phyloP scores from a whole-genome alignment of 805 yeast species.

The Hanseniaspora meyeri region DNA sequence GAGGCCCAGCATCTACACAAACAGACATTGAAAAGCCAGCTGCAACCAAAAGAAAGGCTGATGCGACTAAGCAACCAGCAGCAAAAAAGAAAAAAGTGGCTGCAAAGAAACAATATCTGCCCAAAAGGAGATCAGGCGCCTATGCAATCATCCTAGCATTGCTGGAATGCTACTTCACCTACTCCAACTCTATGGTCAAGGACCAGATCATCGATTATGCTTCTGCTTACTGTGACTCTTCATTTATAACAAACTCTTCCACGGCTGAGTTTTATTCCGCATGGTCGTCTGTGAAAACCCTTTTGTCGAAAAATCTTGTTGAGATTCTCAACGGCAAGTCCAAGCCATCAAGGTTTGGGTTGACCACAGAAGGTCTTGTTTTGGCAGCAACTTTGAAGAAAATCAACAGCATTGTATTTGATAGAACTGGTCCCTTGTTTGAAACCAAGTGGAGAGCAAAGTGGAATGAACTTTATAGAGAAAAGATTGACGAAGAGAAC shows the following conservation, averaged over 20 bases:
- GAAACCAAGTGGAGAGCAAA: constrained; percentile 8
- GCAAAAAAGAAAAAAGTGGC: constrained; percentile 19
- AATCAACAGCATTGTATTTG: constrained; percentile 32
- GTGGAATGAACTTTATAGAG: constrained; percentile 4
- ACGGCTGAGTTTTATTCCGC: constrained; percentile 58
- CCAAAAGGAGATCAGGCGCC: constrained; percentile 67
- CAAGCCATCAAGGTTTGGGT: constrained; percentile 44
- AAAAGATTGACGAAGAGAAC: constrained; percentile 11
- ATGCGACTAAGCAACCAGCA: constrained; percentile 15
- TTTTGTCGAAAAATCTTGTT: constrained; percentile 51
- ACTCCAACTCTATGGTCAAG: constrained; percentile 48
- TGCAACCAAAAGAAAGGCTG: constrained; percentile 4
- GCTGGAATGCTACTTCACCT: constrained; percentile 25
- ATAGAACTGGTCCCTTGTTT: constrained; percentile 16
- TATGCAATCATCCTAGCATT: constrained; percentile 66
- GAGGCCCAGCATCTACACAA: constrained; percentile 16
- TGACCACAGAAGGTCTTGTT: constrained; percentile 59
- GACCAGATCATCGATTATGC: constrained; percentile 47
- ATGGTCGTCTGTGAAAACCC: constrained; percentile 57
- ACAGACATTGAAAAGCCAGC: not conserved
- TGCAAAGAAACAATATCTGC: constrained; percentile 43
- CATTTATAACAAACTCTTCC: constrained; percentile 49
- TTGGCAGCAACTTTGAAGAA: constrained; percentile 46
- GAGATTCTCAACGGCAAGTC: constrained; percentile 33
- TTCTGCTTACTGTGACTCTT: constrained; percentile 40